Evolutionary conservation across 1,284 basidiomycete genomes (phyloP).

Genomic region (Trametes sp.): DNA sequence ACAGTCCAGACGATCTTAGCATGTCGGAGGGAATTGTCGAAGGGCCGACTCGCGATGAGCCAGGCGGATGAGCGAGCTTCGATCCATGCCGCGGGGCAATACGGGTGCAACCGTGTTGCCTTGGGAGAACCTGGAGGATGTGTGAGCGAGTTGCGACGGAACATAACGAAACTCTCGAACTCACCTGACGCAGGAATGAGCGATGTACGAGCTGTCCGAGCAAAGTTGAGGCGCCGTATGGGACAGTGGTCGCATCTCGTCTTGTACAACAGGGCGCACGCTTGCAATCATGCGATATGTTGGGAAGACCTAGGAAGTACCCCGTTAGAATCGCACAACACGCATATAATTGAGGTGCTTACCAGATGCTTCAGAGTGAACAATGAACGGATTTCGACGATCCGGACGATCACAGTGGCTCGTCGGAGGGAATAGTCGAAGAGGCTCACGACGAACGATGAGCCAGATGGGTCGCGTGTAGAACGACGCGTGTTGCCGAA

Average conservation of each 20-base stretch:
- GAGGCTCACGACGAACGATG: background rate
- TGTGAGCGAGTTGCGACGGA: background rate
- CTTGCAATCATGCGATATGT: background rate
- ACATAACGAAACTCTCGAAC: too few species aligned
- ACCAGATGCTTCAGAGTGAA: background rate
- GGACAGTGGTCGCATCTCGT: background rate
- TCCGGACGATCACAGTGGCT: background rate
- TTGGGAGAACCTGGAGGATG: too few species aligned
- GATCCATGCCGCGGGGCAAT: too few species aligned
- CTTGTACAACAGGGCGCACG: background rate
- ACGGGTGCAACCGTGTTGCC: too few species aligned
- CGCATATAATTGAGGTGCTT: background rate
- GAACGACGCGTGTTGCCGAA: too few species aligned
- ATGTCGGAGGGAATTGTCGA: background rate
- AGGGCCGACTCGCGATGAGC: background rate
- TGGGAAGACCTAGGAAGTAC: background rate
- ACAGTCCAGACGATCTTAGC: background rate
- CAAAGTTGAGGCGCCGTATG: background rate
- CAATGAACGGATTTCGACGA: background rate
- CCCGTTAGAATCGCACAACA: background rate
- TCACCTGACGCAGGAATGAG: background rate
- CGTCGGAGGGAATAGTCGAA: background rate
- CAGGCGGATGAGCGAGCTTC: background rate
- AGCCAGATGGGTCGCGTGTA: too few species aligned
- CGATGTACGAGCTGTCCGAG: background rate